Evolutionary conservation across 192 early-diverging fungal species (phyloP).

Genomic region (Dissophora globulifera): DNA sequence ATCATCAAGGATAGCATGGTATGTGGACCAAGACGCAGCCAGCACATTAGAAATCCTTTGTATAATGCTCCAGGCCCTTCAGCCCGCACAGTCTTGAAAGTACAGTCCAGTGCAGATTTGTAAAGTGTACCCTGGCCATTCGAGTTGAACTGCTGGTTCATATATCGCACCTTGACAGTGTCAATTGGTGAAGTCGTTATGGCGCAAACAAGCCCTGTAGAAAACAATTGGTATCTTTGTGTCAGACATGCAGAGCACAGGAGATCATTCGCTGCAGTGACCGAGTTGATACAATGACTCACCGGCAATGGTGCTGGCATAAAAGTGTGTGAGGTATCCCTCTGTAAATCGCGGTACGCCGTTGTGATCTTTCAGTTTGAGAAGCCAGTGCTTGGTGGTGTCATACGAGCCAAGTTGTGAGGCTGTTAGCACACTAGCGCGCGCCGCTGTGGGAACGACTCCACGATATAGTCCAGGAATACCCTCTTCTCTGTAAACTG

Average conservation of each 20-base stretch:
- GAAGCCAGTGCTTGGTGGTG: slow-evolving; percentile 58
- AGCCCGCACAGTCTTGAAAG: slow-evolving; percentile 43
- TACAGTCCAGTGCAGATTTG: slow-evolving; percentile 38
- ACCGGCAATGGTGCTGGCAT: slow-evolving; percentile 55
- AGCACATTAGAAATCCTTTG: slow-evolving; percentile 63
- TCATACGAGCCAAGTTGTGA: slow-evolving; percentile 64
- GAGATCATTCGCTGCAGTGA: no score
- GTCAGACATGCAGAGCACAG: no score
- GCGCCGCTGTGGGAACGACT: slow-evolving; percentile 57
- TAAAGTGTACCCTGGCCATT: slow-evolving; percentile 37
- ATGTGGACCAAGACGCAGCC: slow-evolving; percentile 66
- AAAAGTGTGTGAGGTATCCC: slow-evolving; percentile 52
- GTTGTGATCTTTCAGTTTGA: slow-evolving; percentile 19
- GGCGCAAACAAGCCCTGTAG: slow-evolving; percentile 44
- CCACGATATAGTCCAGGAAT: slow-evolving; percentile 58
- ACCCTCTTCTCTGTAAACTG: slow-evolving; percentile 49
- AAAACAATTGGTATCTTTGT: not conserved
- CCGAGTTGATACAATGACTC: not conserved
- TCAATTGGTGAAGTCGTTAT: slow-evolving; percentile 51
- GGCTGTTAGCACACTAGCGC: slow-evolving; percentile 61
- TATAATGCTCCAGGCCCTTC: slow-evolving; percentile 60
- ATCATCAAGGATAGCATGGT: slow-evolving; percentile 61
- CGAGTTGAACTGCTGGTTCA: slow-evolving; percentile 54
- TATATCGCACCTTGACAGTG: slow-evolving; percentile 51
- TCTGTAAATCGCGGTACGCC: slow-evolving; percentile 35